A percentile compares a stretch with the other conserved stretches of the same genome.
These are phyloP conservation scores for Aureobasidium uvarum DNA, from an alignment of 2,329 filamentous ascomycete species.

Conservation along the genomic window DNA sequence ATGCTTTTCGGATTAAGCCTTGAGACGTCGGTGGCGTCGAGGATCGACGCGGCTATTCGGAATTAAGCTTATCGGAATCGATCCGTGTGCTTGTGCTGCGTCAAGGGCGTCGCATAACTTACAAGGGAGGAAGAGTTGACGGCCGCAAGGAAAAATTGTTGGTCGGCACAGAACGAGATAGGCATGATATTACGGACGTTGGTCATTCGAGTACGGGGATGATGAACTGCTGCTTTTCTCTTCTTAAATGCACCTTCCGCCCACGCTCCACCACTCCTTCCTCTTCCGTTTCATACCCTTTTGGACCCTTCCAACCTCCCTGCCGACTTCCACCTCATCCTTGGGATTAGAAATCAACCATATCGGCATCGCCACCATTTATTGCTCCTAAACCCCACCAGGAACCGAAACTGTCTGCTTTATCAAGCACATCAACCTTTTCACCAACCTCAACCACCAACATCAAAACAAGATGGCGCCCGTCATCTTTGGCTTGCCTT, in stretches of 20 bases:
- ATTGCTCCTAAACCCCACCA: background rate
- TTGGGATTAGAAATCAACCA: slow-evolving; percentile 6
- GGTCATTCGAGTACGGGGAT: background rate
- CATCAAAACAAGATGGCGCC: slow-evolving; percentile 35
- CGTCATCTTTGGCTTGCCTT: slow-evolving; percentile 58
- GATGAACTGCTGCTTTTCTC: background rate
- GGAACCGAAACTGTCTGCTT: background rate
- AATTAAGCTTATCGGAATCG: slow-evolving; percentile 8
- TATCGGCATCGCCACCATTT: slow-evolving; percentile 1
- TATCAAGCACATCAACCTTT: background rate
- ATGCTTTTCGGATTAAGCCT: background rate
- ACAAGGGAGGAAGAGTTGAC: background rate
- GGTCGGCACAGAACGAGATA: background rate
- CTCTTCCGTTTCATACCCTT: background rate
- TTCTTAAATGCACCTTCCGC: slow-evolving; percentile 4
- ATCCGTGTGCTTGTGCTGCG: background rate
- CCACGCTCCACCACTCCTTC: slow-evolving; percentile 8
- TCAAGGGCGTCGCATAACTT: background rate
- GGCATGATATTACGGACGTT: background rate
- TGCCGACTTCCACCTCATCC: background rate
- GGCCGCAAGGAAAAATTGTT: slow-evolving; percentile 22
- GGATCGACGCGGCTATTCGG: slow-evolving; percentile 6
- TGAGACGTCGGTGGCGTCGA: slow-evolving; percentile 8
- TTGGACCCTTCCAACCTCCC: background rate
- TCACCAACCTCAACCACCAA: background rate